These are phyloP conservation scores for Amaranthus tricolor DNA, from an alignment of 179 eudicot genomes.

Conservation along the genomic window DNA sequence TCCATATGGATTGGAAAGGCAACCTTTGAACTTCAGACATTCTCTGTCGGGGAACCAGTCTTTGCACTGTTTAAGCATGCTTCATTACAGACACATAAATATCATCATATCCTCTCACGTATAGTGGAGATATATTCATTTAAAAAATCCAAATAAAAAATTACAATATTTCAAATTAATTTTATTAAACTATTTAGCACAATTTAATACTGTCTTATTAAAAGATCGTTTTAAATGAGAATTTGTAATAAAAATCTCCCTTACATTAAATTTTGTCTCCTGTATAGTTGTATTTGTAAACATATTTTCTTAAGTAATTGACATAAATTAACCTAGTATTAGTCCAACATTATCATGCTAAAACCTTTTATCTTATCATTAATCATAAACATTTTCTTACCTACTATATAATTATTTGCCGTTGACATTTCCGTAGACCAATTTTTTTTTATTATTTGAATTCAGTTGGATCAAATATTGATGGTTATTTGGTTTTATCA, in stretches of 20 bases:
- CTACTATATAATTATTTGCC: constrained; percentile 1
- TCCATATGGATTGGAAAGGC: constrained; percentile 8
- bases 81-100: constrained; percentile 9
- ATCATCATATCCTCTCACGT: not conserved
- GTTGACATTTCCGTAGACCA: constrained; percentile 4
- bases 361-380: constrained; percentile 10
- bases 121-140: too few relatives aligned
- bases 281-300: too few relatives aligned
- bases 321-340: constrained; percentile 11
- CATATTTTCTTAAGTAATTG: not conserved
- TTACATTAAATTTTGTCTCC: too few relatives aligned
- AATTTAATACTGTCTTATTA: too few relatives aligned
- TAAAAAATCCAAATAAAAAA: too few relatives aligned
- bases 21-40: constrained; percentile 25
- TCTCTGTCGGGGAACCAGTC: constrained; percentile 20
- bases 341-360: constrained; percentile 5
- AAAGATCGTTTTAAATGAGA: too few relatives aligned
- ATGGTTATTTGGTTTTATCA: too few relatives aligned
- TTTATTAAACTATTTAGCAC: too few relatives aligned
- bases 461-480: not conserved
- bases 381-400: not conserved
- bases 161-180: too few relatives aligned
- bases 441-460: not conserved
- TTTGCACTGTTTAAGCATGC: constrained; percentile 22
- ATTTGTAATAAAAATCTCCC: too few relatives aligned